Base-by-base conservation (phyloP, 495 filamentous ascomycete species). In the Aspergillus incahuasiensis region DNA sequence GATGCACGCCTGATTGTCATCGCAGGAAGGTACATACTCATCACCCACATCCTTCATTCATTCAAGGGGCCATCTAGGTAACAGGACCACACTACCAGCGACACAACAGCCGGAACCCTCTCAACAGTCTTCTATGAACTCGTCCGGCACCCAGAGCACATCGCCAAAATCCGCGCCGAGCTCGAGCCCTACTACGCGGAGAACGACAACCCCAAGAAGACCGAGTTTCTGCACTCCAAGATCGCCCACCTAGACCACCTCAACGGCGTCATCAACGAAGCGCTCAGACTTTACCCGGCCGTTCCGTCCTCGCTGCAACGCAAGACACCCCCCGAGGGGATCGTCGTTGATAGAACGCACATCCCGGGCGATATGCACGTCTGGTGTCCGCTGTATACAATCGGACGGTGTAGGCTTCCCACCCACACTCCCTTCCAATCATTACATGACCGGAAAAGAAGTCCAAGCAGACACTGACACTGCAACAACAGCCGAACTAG, bases 51-150 rank as follows among this genome's bases (percentile, higher is more conserved):
- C n/a, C n/a, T n/a, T n/a, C n/a, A n/a, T n/a, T n/a, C n/a, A n/a
- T n/a, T n/a, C n/a, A n/a, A n/a, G n/a, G n/a, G n/a, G n/a, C n/a
- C n/a, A n/a, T n/a, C n/a, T n/a, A n/a, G n/a, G n/a, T n/a, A n/a
- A n/a, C n/a, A n/a, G n/a, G n/a, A n/a, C n/a, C n/a, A n/a, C n/a
- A n/a, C n/a, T n/a, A n/a, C n/a, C 21, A 74, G 77, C 34, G 82
- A 84, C 60, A 85, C 83, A 0, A 84, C 79, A 2, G 75, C 80
- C 19, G 80, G 78, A 0, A 69, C 75, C 3, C 60, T 86, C 11
- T 67, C 75, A 0, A 77, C 71, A 0, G 73, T 78, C 18, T 73
- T 75, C 0, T 78, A 74, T 16, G 67, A 76, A 40, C 66, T 85
- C n/a, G 63, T 77, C 8, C 60, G 50, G 0, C 72, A 75, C 55